Evolutionary conservation across 495 filamentous ascomycete genomes (phyloP), one percentile per base, ranked within the genome.

Genomic region (Trypethelium eluteriae): DNA sequence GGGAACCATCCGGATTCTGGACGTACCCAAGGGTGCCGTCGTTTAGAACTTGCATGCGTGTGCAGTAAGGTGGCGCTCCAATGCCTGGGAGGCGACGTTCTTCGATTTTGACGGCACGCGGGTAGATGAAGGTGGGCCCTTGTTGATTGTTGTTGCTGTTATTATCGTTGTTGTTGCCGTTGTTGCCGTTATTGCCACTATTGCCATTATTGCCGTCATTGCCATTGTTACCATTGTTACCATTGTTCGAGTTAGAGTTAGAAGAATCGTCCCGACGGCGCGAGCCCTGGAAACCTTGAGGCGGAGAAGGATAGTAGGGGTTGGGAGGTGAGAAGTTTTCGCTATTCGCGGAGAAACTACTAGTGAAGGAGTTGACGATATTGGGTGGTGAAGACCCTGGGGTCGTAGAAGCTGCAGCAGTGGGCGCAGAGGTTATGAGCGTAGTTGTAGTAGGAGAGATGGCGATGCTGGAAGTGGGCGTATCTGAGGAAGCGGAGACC

Each of bases 21-120:
- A 38, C 38, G 4, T 39, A 25, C 35, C 38, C 38, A n/a, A 47
- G 62, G 5, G 3, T 11, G 3, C 81, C 80, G 66, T 84, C 74
- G 18, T 80, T 71, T 46, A 83, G 74, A 32, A 95, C 81, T 70
- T 85, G 79, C 78, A 90, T 88, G 70, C 92, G 86, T 61, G 89
- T 83, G 75, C 91, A 96, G 69, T 85, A 85, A 2, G 88, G 84
- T 62, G 77, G 69, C 9, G 73, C 65, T 3, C 64, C 57, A 62
- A 70, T 57, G 69, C 69, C 67, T 65, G 79, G 70, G 74, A 85
- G 68, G n/a, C 91, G 83, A 46, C 86, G 86, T 75, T 96, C 92
- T 72, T 91, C 85, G 39, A 95, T 80, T 75, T 95, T 94, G 70
- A 96, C 80, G 47, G 88, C 81, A 44, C 85, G 84, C 0, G 91